A percentile compares a stretch with the other conserved stretches of the same genome.
These are phyloP conservation scores for Salix suchowensis DNA, from an alignment of 345 rosid species.

Conservation along the genomic window DNA sequence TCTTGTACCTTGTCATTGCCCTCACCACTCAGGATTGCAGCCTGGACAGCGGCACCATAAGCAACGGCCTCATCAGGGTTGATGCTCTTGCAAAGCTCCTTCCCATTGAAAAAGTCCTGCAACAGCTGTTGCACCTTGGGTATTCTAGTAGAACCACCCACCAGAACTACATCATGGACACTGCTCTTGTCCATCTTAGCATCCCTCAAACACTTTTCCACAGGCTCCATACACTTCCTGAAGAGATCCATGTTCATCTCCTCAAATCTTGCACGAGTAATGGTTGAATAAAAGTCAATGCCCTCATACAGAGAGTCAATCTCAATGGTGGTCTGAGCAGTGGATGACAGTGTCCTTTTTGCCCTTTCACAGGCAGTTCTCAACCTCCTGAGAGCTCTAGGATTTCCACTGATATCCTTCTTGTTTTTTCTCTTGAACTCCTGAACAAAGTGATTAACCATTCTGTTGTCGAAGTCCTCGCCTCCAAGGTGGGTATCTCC, in stretches of 20 bases:
- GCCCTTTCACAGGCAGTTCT: conserved; percentile 30
- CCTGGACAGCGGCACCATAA: conserved; percentile 22
- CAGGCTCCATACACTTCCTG: conserved; percentile 27
- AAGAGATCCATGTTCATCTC: conserved; percentile 24
- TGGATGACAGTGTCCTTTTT: conserved; percentile 27
- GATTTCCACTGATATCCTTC: conserved; percentile 25
- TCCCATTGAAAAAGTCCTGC: conserved; percentile 23
- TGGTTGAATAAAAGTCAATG: conserved; percentile 19
- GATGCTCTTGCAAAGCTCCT: conserved; percentile 27
- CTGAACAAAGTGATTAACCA: conserved; percentile 23
- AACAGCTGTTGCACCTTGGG: conserved; percentile 25
- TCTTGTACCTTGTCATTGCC: conserved; percentile 22
- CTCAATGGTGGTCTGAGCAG: conserved; percentile 26
- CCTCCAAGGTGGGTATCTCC: conserved; percentile 23
- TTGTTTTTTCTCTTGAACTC: conserved; percentile 21
- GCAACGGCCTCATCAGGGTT: conserved; percentile 25
- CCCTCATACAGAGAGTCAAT: conserved; percentile 25
- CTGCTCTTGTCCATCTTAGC: conserved; percentile 24
- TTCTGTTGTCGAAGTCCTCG: conserved; percentile 22
- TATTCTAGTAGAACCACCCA: conserved; percentile 24
- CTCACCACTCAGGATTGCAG: conserved; percentile 20
- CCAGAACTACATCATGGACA: conserved; percentile 19
- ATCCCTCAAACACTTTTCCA: conserved; percentile 25
- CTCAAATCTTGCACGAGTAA: conserved; percentile 21
- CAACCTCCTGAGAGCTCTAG: conserved; percentile 26